Evolutionary conservation across 257 asterid genomes (phyloP), one percentile per base, ranked within the genome.

Genomic region (Fraxinus pennsylvanica): DNA sequence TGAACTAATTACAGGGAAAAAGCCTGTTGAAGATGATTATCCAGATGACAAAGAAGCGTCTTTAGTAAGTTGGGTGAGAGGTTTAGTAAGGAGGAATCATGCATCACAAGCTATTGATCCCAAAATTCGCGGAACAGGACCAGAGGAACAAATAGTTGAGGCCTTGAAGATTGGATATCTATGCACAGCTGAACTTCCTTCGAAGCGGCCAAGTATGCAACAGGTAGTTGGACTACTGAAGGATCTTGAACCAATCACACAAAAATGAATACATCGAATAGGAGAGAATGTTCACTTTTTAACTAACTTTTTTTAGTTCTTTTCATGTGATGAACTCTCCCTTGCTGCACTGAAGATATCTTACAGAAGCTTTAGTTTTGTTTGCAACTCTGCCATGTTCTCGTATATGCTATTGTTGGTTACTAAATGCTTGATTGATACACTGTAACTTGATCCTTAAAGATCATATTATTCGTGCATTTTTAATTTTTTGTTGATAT

Each of bases 211-310:
- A 0, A 90, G 90, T 50, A 91, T 93, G 97, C 97, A 93, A 70
- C 97, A 93, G 81, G 94, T 93, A 5, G 97, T 91, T 43, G 97
- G 97, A 68, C 89, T 93, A 27, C 97, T 93, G 36, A 93, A 93
- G 88, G 97, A 93, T 83, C 89, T 93, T 79, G 96, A 88, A 84
- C 91, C 88, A 61, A 82, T 68, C 76, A 43, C 88, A n/a, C 76
- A 76, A 71, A n/a, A 80, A 76, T 74, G 80, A 80, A 74, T 72
- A 67, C 59, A 73, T 79, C 61, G 72, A 17, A 68, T 59, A 74
- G 30, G 39, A 71, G 35, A 36, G 17, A 52, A 63, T 63, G 32
- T 4, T 63, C 35, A 27, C 19, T 6, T 63, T 63, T 27, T 73
- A 27, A 63, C 69, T 9, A 25, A 75, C 17, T 35, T 45, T 75